Percentiles rank a stretch among this genome's conserved stretches.
These are phyloP conservation scores for Wickerhamomyces tratensis DNA, from an alignment of 805 yeast species.

Conservation along the genomic window DNA sequence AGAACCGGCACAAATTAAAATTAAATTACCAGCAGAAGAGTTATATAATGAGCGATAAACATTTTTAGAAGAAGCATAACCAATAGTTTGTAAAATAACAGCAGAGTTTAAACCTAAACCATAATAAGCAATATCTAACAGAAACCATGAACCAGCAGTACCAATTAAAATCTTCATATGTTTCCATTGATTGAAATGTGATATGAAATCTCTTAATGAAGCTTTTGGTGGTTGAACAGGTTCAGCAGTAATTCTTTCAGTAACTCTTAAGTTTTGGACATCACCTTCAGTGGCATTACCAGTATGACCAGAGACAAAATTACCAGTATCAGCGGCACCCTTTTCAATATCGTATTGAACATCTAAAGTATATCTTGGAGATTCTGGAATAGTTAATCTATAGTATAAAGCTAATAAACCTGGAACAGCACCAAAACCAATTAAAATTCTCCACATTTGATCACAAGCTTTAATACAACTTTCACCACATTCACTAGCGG, in stretches of 20 bases:
- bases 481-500: constrained; percentile 51
- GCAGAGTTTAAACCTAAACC: constrained; percentile 84
- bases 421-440: constrained; percentile 89
- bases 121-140: constrained; percentile 83
- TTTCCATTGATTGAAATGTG: constrained; percentile 79
- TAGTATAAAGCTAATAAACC: constrained; percentile 77
- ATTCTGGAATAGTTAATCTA: constrained; percentile 91
- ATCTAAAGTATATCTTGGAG: constrained; percentile 85
- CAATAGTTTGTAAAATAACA: constrained; percentile 70
- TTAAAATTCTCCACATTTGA: constrained; percentile 88
- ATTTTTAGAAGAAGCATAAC: constrained; percentile 65
- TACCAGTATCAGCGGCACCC: constrained; percentile 47
- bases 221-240: constrained; percentile 67
- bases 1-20: constrained; percentile 89
- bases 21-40: constrained; percentile 85
- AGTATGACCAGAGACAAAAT: constrained; percentile 37
- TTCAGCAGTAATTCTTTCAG: constrained; percentile 44
- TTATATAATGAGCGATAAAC: constrained; percentile 65
- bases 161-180: constrained; percentile 77
- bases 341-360: constrained; percentile 48
- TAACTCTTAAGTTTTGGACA: constrained; percentile 33
- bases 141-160: constrained; percentile 89
- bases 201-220: constrained; percentile 59
- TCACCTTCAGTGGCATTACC: constrained; percentile 40
- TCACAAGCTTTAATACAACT: constrained; percentile 73